Percentiles rank a stretch among this genome's conserved stretches.
These are phyloP conservation scores for Gaertneriomyces sp. DNA, from an alignment of 192 early-diverging fungal species.

Conservation along the genomic window DNA sequence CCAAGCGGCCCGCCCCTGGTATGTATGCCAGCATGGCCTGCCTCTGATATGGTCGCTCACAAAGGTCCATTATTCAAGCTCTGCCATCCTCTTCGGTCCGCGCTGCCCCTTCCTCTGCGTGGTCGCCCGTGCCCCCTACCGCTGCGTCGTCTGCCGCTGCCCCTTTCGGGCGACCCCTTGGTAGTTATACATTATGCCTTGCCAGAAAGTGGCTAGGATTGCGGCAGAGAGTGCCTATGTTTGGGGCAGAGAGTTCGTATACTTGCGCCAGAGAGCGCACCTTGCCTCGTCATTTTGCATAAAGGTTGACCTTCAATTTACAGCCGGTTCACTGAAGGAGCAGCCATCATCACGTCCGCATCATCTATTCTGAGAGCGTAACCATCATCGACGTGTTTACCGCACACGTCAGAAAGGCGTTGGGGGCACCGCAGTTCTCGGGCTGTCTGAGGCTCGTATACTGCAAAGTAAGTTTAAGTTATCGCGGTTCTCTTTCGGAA, in stretches of 20 bases:
- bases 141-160: background rate
- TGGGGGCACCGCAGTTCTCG: slow-evolving; percentile 1
- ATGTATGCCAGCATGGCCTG: slow-evolving; percentile 1
- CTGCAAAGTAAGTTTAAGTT: too few relatives aligned
- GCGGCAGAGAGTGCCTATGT: background rate
- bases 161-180: too few relatives aligned
- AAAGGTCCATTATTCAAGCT: slow-evolving; percentile 2
- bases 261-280: slow-evolving; percentile 3
- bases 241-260: too few relatives aligned
- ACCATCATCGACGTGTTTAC: slow-evolving; percentile 3
- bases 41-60: slow-evolving; percentile 3
- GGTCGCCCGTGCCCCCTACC: background rate
- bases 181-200: slow-evolving; percentile 5
- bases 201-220: slow-evolving; percentile 5
- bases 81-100: slow-evolving; percentile 1
- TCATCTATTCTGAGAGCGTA: slow-evolving; percentile 5
- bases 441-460: background rate
- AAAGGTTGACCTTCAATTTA: slow-evolving; percentile 4
- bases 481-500: too few relatives aligned
- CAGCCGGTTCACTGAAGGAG: slow-evolving; percentile 3
- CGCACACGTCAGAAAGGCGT: slow-evolving; percentile 3
- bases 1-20: slow-evolving; percentile 1
- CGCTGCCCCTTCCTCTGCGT: slow-evolving; percentile 3
- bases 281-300: slow-evolving; percentile 1
- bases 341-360: slow-evolving; percentile 3